Conservation (phyloP, 2,329 filamentous ascomycete genomes). For the Fonsecaea multimorphosa region DNA sequence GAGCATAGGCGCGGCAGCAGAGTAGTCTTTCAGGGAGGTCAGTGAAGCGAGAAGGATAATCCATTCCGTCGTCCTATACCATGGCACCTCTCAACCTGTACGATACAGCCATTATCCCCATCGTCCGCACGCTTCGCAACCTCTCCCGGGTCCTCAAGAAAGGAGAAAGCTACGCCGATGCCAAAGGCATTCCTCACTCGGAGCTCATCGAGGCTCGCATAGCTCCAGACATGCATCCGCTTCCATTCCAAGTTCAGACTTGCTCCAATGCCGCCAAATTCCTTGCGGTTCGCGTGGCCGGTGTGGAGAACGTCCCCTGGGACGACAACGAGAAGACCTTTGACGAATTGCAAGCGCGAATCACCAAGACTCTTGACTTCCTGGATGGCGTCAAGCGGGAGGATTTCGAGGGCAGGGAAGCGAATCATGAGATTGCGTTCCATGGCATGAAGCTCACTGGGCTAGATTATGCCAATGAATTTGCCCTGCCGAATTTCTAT, state of each 20-base stretch:
- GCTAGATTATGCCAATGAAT: constrained; percentile 56
- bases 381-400: constrained; percentile 53
- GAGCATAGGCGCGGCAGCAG: neutral
- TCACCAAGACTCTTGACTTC: constrained; percentile 56
- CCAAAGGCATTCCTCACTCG: constrained; percentile 46
- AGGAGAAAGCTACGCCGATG: constrained; percentile 49
- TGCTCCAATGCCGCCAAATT: constrained; percentile 52
- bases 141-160: constrained; percentile 54
- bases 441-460: constrained; percentile 51
- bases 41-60: neutral
- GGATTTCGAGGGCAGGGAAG: constrained; percentile 53
- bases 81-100: constrained; percentile 37
- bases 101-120: constrained; percentile 49
- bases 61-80: neutral
- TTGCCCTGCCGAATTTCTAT: constrained; percentile 65
- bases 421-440: constrained; percentile 47
- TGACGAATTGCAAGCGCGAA: constrained; percentile 54
- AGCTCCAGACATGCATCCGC: constrained; percentile 56
- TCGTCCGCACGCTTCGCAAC: constrained; percentile 53
- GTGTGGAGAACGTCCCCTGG: constrained; percentile 43
- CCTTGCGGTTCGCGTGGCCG: constrained; percentile 48
- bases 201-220: constrained; percentile 52
- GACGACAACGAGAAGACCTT: constrained; percentile 58
- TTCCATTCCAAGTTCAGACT: constrained; percentile 58
- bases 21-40: neutral